Percentiles rank a stretch among this genome's conserved stretches.
Conservation (phyloP, 768 basidiomycete species). For the Zangia roseola region DNA sequence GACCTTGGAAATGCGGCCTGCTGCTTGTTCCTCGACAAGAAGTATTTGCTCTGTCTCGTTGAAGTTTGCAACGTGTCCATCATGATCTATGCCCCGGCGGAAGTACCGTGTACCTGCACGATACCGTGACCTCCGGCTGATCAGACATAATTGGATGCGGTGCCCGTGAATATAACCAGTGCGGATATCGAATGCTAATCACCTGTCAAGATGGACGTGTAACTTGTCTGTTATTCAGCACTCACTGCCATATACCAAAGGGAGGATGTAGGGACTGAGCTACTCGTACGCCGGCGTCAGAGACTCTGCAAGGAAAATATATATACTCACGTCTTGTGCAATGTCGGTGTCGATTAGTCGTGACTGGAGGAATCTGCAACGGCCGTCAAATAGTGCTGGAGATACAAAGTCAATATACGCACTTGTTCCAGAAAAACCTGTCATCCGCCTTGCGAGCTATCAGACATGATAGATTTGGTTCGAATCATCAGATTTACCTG, state of each 20-base stretch:
- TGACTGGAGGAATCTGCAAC: constrained; percentile 50
- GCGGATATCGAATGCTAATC: constrained; percentile 84
- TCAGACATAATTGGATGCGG: constrained; percentile 79
- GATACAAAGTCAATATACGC: not conserved
- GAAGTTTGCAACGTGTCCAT: constrained; percentile 94
- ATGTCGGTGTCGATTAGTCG: constrained; percentile 58
- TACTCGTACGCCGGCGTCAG: constrained; percentile 33
- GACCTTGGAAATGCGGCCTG: constrained; percentile 37
- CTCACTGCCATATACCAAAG: constrained; percentile 93
- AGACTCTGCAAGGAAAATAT: not conserved
- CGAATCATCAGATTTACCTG: constrained; percentile 47
- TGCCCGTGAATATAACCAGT: constrained; percentile 72
- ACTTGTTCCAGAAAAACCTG: constrained; percentile 97
- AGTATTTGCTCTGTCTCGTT: constrained; percentile 97
- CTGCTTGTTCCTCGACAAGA: constrained; percentile 61
- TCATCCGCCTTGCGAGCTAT: constrained; percentile 75
- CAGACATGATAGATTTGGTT: constrained; percentile 2
- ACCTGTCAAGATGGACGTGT: constrained; percentile 3
- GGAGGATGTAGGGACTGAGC: constrained; percentile 88
- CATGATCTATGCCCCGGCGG: constrained; percentile 84
- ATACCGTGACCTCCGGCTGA: constrained; percentile 91
- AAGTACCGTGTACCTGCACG: constrained; percentile 98
- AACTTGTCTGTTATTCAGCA: constrained; percentile 20
- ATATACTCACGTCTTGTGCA: constrained; percentile 60
- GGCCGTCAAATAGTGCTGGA: constrained; percentile 4